Conservation (phyloP, 768 basidiomycete genomes). For the Goffeauzyma gilvescens region DNA sequence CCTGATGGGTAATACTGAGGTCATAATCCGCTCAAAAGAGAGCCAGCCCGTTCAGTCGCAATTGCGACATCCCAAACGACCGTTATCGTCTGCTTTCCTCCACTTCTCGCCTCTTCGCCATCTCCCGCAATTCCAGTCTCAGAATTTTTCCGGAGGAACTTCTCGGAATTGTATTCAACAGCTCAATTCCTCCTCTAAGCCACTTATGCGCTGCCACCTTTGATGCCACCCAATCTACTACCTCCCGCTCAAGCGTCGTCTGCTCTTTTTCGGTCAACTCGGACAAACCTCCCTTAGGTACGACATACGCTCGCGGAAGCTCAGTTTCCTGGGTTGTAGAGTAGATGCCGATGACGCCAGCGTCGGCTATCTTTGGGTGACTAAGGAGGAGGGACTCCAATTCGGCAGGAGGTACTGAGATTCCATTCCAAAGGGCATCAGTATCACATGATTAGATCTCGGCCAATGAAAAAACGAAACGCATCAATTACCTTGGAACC, state of each 20-base stretch:
- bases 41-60: too few species aligned
- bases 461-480: background rate
- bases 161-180: too few species aligned
- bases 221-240: slow-evolving; percentile 58
- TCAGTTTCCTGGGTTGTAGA: slow-evolving; percentile 55
- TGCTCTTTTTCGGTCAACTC: slow-evolving; percentile 21
- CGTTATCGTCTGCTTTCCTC: too few species aligned
- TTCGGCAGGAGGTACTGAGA: slow-evolving; percentile 66
- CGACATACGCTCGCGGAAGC: slow-evolving; percentile 42
- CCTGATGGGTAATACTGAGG: too few species aligned
- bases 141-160: too few species aligned
- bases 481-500: slow-evolving; percentile 52
- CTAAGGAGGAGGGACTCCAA: slow-evolving; percentile 56
- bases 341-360: slow-evolving; percentile 59
- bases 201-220: too few species aligned
- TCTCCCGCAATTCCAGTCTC: too few species aligned
- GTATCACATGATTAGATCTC: background rate
- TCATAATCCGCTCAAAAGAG: too few species aligned
- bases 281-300: slow-evolving; percentile 17
- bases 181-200: too few species aligned
- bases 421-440: too few species aligned
- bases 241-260: slow-evolving; percentile 37
- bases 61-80: too few species aligned
- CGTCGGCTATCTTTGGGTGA: slow-evolving; percentile 58
- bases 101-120: too few species aligned